Percentiles rank a stretch among this genome's conserved stretches.
These are phyloP conservation scores for Aspergillus eucalypticola DNA, from an alignment of 2,329 filamentous ascomycete species.

Conservation along the genomic window DNA sequence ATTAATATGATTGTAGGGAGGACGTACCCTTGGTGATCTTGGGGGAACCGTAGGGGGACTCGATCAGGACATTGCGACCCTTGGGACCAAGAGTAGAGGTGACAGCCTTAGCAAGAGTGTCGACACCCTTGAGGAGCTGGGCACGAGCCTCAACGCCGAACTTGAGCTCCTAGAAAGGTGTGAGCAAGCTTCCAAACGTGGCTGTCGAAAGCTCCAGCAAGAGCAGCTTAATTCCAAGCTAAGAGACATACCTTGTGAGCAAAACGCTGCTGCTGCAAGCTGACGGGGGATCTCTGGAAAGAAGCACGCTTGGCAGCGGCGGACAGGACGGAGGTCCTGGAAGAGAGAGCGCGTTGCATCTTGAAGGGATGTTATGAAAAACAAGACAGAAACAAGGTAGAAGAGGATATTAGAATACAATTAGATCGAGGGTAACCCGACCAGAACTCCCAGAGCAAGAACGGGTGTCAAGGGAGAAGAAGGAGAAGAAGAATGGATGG, in stretches of 20 bases:
- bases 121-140: constrained; percentile 85
- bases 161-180: constrained; percentile 76
- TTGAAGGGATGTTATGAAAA: constrained; percentile 44
- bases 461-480: constrained; percentile 33
- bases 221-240: neutral
- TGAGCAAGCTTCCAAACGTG: constrained; percentile 30
- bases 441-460: constrained; percentile 34
- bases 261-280: constrained; percentile 87
- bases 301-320: constrained; percentile 57
- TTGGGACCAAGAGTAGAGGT: constrained; percentile 96
- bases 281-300: constrained; percentile 64
- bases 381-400: constrained; percentile 24
- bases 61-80: constrained; percentile 96
- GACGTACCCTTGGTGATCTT: constrained; percentile 97
- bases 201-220: constrained; percentile 26
- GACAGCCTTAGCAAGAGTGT: constrained; percentile 94
- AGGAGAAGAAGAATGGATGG: constrained; percentile 32
- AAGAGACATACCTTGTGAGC: constrained; percentile 80
- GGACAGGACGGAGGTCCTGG: constrained; percentile 77
- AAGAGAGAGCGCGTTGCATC: constrained; percentile 96
- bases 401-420: constrained; percentile 23
- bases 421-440: constrained; percentile 33
- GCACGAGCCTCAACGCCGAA: constrained; percentile 95
- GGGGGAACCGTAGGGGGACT: constrained; percentile 96
- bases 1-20: constrained; percentile 18